These are phyloP conservation scores for Vigna radiata DNA, from an alignment of 306 rosid genomes.

Conservation along the genomic window DNA sequence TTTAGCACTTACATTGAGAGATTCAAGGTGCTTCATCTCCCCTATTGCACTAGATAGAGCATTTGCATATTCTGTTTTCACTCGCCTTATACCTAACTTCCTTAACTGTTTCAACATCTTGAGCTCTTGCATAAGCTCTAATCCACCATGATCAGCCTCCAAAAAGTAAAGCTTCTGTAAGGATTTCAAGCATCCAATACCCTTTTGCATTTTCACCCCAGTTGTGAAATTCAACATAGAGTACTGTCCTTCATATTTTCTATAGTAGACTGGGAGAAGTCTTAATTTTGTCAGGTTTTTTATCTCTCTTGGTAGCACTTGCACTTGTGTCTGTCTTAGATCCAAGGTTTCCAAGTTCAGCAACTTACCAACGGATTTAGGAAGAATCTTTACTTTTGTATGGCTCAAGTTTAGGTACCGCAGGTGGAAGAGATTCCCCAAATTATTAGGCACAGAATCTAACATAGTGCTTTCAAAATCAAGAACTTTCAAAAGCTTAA, in stretches of 20 bases:
- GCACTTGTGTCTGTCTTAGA: background rate
- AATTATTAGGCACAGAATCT: background rate
- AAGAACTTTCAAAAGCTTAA: background rate
- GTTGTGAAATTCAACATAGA: background rate
- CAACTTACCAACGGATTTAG: background rate
- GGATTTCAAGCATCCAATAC: background rate
- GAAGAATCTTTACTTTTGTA: background rate
- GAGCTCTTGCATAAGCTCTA: constrained; percentile 20
- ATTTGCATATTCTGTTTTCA: background rate
- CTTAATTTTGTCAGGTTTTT: background rate
- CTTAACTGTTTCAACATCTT: constrained; percentile 6
- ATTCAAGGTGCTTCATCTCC: constrained; percentile 26
- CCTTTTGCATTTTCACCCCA: background rate
- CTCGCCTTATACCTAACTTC: constrained; percentile 15
- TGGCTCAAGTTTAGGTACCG: background rate
- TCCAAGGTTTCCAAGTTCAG: constrained; percentile 4
- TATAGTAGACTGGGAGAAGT: background rate
- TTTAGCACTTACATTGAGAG: background rate
- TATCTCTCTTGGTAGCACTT: constrained; percentile 1
- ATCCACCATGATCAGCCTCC: constrained; percentile 24
- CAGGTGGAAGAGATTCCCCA: background rate
- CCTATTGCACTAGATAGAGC: constrained; percentile 11
- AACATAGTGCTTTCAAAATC: background rate
- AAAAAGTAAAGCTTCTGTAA: constrained; percentile 3
- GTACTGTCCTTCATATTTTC: background rate